phyloP scores from a whole-genome alignment of 768 basidiomycete genomes.

The Pisolithus tinctorius region DNA sequence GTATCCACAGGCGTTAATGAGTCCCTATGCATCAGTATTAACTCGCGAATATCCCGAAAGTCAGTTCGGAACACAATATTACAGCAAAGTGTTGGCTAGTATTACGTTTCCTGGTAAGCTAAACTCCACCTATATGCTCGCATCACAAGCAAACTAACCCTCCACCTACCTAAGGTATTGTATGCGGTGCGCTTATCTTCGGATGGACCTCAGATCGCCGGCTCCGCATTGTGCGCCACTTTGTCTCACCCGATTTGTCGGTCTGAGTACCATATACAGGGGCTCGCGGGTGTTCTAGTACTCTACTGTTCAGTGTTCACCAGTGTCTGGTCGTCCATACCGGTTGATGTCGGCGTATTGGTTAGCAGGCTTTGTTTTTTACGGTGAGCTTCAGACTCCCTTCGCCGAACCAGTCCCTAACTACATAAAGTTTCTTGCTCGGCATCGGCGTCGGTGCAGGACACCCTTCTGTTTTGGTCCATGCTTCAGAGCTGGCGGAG shows the following conservation, averaged over 20 bases:
- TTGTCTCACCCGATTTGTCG: background rate
- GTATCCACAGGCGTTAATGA: background rate
- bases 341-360: too few species aligned
- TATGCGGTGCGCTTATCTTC: constrained; percentile 81
- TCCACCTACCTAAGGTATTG: constrained; percentile 73
- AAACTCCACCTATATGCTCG: constrained; percentile 54
- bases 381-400: constrained; percentile 39
- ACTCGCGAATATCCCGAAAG: constrained; percentile 60
- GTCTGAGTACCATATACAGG: background rate
- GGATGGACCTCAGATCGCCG: constrained; percentile 84
- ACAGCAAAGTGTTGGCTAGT: constrained; percentile 56
- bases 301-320: too few species aligned
- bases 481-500: constrained; percentile 86
- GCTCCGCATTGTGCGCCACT: constrained; percentile 68
- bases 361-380: constrained; percentile 73
- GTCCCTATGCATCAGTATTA: constrained; percentile 44
- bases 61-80: constrained; percentile 45
- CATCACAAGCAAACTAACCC: constrained; percentile 60
- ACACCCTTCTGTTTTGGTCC: constrained; percentile 87
- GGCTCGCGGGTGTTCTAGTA: too few species aligned
- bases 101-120: constrained; percentile 77
- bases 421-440: constrained; percentile 59
- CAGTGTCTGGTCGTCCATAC: too few species aligned
- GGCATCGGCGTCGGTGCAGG: constrained; percentile 87
- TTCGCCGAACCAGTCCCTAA: background rate